Base-by-base conservation (phyloP, 345 rosid genomes). In the Eucalyptus coolabah region DNA sequence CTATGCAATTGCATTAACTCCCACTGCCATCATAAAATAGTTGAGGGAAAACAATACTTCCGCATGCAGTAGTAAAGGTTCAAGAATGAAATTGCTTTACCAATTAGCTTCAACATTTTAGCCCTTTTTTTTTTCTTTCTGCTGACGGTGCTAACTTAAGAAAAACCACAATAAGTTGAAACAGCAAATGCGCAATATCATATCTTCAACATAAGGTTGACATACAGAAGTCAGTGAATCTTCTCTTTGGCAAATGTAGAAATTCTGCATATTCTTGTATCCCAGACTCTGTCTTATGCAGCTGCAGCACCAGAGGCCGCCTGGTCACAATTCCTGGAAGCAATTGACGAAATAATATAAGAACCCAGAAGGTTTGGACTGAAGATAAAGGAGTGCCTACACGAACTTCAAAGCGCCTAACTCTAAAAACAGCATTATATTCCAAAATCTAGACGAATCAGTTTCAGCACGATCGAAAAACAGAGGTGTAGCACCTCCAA, bases 291-390 rank as follows among this genome's bases (percentile, higher is more conserved):
- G 92, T 93, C 90, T 94, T 94, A 88, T 95, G 95, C 87, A 95
- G 93, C 88, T 96, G 96, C 89, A 96, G 88, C 88, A 96, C 97
- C 94, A 96, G 92, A 89, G 96, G 96, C 89, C 96, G 88, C 92
- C 97, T 93, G 18, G 97, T 95, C 44, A 95, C 97, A 53, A 93
- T 95, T 32, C 97, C 97, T 95, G 92, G 82, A 89, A 87, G 45
- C 65, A 32, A 83, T 49, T 88, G 40, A 34, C 6, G 34, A 37
- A 63, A 45, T 6, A 28, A 21, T 32, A 90, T 51, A 69, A 82
- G n/a, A 54, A 10, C 30, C 19, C 69, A 53, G 24, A 54, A 87
- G 40, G 34, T 50, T 45, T 60, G 37, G 24, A 47, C 80, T 87
- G 81, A 51, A 87, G 54, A 37, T 47, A 65, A 77, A 37, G 65